Evolutionary conservation across 257 asterid species (phyloP), one percentile per base, ranked within the genome.

Genomic region (Primulina eburnea): DNA sequence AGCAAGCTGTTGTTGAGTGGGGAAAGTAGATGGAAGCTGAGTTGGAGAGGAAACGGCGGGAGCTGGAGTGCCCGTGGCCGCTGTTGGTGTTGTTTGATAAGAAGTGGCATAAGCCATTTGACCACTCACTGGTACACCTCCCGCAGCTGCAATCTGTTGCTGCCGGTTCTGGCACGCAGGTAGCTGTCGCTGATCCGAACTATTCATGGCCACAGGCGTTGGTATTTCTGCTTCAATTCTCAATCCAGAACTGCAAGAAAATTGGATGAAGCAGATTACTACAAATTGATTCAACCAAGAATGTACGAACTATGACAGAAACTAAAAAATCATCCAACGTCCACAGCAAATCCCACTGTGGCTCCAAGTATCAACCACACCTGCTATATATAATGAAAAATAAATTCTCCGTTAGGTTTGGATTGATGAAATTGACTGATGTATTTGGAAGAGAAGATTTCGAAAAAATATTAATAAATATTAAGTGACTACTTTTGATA

Each of bases 51-150:
- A 80, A 11, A 86, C 82, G 1, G 83, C 76, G 38, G 62, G 64
- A 18, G 83, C 82, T 38, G 83, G 82, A 6, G 81, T 75, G 72
- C 83, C 86, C 1, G 88, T 81, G 17, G 85, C 82, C 68, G 76
- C 76, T 20, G 59, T 56, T 0, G 84, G 56, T 24, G 82, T 61
- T 8, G 73, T 61, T 58, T 77, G 86, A 40, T 82, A 82, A 8
- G 79, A 64, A 75, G 78, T 65, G 30, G 72, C 57, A 63, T 72
- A 79, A 10, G 76, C 74, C 80, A 85, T 62, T n/a, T 73, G 73
- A 7, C 68, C 75, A 53, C 70, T 65, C 17, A 72, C 73, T 0
- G 81, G 74, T 59, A 68, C 72, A 28, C 47, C 68, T 72, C 83
- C 88, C 32, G 64, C 65, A 16, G 60, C 74, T 14, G 76, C 73